Conservation (phyloP, 192 early-diverging fungal species). For the Coemansia sp. region DNA sequence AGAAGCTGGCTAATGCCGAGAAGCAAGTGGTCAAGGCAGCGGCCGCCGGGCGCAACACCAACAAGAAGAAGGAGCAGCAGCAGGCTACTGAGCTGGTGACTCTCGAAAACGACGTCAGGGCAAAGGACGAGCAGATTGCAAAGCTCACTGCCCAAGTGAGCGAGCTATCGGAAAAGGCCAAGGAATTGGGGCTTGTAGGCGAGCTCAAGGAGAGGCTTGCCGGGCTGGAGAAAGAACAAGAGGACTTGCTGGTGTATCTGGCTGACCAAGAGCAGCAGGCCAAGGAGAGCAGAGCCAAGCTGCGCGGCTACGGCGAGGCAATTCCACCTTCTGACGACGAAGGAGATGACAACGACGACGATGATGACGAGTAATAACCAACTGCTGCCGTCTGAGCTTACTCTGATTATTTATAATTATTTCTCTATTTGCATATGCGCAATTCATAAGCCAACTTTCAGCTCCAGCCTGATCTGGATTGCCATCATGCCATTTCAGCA, state of each 20-base stretch:
- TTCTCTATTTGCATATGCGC: neutral
- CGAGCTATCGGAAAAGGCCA: conserved; percentile 58
- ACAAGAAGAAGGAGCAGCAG: conserved; percentile 57
- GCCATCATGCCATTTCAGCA: neutral
- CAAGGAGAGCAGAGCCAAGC: conserved; percentile 57
- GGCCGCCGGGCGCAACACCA: conserved; percentile 44
- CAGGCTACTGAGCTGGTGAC: conserved; percentile 30
- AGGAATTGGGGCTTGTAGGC: conserved; percentile 19
- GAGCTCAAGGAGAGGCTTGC: conserved; percentile 51
- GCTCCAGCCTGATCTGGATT: neutral
- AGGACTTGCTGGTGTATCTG: conserved; percentile 82
- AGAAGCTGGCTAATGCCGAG: conserved; percentile 47
- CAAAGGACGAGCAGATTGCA: conserved; percentile 50
- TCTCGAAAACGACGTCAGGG: conserved; percentile 18
- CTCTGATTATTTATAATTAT: conserved; percentile 6
- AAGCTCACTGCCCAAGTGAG: conserved; percentile 60
- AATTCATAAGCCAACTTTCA: neutral
- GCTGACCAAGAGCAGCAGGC: conserved; percentile 81
- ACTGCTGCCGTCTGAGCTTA: no score
- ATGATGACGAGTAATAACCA: conserved; percentile 18
- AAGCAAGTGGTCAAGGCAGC: conserved; percentile 56
- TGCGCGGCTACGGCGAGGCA: conserved; percentile 58
- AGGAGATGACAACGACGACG: conserved; percentile 58
- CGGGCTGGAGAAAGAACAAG: conserved; percentile 69
- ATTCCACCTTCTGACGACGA: conserved; percentile 62